Evolutionary conservation across 768 basidiomycete species (phyloP).

Genomic region (Mycena maculata): DNA sequence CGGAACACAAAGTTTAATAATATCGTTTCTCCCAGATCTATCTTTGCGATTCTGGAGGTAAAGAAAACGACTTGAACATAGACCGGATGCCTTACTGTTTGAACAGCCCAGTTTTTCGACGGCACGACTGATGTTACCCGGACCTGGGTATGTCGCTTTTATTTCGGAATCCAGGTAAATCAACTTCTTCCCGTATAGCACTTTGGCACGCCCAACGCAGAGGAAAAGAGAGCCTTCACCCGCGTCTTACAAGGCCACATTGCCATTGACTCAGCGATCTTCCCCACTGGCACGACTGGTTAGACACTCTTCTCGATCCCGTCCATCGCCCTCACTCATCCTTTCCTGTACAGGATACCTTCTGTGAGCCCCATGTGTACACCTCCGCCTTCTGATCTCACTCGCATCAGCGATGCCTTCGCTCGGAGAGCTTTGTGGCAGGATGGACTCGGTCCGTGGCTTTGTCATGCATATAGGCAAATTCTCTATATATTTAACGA

Average conservation of each 20-base stretch:
- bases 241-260: slow-evolving; percentile 93
- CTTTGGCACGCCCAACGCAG: slow-evolving; percentile 85
- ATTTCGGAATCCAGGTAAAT: not conserved
- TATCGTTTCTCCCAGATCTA: slow-evolving; percentile 49
- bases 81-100: slow-evolving; percentile 2
- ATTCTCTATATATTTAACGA: not conserved
- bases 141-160: slow-evolving; percentile 70
- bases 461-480: slow-evolving; percentile 27
- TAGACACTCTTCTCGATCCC: slow-evolving; percentile 41
- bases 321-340: slow-evolving; percentile 27
- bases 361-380: slow-evolving; percentile 53
- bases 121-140: slow-evolving; percentile 97
- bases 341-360: slow-evolving; percentile 57
- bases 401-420: slow-evolving; percentile 72
- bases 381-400: not conserved
- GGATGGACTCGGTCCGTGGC: slow-evolving; percentile 80
- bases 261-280: slow-evolving; percentile 85
- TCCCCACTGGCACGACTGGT: slow-evolving; percentile 86
- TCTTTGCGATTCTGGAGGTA: slow-evolving; percentile 86
- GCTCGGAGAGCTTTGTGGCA: slow-evolving; percentile 85
- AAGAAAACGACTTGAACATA: not conserved
- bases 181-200: slow-evolving; percentile 63
- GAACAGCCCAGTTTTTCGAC: slow-evolving; percentile 82
- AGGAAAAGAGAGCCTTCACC: slow-evolving; percentile 91
- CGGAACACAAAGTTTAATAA: not conserved